Conservation (phyloP, 169 alveolate species). For the Cryptosporidium muris region DNA sequence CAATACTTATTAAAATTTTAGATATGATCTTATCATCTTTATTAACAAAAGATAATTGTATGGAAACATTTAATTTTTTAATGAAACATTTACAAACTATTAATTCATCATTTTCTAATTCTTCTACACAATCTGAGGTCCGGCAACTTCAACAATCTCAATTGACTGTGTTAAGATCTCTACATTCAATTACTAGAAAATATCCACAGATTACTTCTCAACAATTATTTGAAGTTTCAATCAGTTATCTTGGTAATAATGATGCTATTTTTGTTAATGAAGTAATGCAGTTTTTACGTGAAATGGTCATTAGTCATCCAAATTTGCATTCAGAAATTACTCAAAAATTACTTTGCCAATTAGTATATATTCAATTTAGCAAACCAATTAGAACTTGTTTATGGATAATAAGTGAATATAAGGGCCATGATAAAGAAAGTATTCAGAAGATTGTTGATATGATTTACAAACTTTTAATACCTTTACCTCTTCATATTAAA, state of each 20-base stretch:
- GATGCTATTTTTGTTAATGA: slow-evolving; percentile 48
- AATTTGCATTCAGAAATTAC: slow-evolving; percentile 18
- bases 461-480: slow-evolving; percentile 9
- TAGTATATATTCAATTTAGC: slow-evolving; percentile 39
- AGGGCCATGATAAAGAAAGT: background rate
- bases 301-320: slow-evolving; percentile 22
- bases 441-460: slow-evolving; percentile 8
- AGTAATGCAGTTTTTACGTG: slow-evolving; percentile 47
- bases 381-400: slow-evolving; percentile 59
- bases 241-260: slow-evolving; percentile 5
- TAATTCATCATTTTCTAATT: background rate
- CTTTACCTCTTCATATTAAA: slow-evolving; percentile 14
- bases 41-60: slow-evolving; percentile 48
- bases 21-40: slow-evolving; percentile 14
- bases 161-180: slow-evolving; percentile 18
- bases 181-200: slow-evolving; percentile 47
- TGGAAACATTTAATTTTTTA: slow-evolving; percentile 49
- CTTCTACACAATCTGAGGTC: slow-evolving; percentile 6
- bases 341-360: background rate
- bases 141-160: slow-evolving; percentile 54
- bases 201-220: slow-evolving; percentile 21
- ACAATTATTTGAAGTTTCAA: slow-evolving; percentile 14
- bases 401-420: slow-evolving; percentile 66
- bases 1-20: slow-evolving; percentile 31
- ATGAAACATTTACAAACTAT: slow-evolving; percentile 47